Evolutionary conservation across 148 eudicot species (phyloP).

Genomic region (Cornus kousa): DNA sequence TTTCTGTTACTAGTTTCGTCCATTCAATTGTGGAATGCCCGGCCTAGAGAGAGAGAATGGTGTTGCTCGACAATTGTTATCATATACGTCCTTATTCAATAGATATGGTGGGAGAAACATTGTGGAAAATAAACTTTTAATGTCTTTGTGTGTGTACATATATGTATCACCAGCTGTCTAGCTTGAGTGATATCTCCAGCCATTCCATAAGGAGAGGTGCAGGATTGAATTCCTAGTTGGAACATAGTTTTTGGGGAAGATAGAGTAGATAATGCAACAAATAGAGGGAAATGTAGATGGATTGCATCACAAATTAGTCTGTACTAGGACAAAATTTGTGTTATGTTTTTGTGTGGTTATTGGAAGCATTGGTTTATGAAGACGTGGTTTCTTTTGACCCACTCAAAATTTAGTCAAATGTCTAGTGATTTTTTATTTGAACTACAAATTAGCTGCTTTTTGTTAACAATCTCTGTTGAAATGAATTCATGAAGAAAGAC

Average conservation of each 20-base stretch:
- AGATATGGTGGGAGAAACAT: background rate
- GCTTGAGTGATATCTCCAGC: no score
- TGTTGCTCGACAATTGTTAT: background rate
- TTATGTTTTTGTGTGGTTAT: background rate
- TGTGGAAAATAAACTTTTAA: background rate
- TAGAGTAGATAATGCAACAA: background rate
- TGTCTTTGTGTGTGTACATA: no score
- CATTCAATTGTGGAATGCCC: background rate
- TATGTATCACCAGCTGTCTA: no score
- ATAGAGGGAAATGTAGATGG: background rate
- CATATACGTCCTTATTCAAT: background rate
- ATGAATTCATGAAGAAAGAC: background rate
- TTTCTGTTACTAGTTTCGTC: background rate
- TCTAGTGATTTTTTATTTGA: no score
- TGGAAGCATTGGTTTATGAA: no score
- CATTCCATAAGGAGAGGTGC: no score
- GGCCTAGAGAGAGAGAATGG: background rate
- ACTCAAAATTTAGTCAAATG: background rate
- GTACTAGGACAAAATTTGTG: background rate
- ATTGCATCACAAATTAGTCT: no score
- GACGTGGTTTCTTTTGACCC: background rate
- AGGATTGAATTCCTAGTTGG: no score
- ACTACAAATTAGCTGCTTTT: no score
- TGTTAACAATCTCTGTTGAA: no score
- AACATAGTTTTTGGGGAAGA: background rate